Conservation (phyloP, 192 early-diverging fungal species). For the Paraglomus occultum region DNA sequence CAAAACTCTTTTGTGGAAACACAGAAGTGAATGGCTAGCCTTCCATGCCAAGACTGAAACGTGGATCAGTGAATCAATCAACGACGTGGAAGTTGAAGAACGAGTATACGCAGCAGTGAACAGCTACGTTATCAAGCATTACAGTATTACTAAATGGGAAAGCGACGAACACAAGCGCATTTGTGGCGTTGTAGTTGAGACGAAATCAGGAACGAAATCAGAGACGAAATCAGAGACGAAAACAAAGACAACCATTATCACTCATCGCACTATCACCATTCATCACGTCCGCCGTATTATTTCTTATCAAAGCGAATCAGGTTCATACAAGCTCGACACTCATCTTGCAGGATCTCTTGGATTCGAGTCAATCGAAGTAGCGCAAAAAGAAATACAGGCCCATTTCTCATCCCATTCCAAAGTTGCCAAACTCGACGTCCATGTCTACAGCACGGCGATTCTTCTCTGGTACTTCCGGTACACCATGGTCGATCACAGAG, state of each 20-base stretch:
- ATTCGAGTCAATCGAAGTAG: conserved; percentile 23
- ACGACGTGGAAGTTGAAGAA: conserved; percentile 14
- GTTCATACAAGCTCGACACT: conserved; percentile 2
- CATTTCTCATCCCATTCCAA: conserved; percentile 20
- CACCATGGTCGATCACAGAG: conserved; percentile 7
- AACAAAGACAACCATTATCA: conserved; percentile 10
- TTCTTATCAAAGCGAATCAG: conserved; percentile 14
- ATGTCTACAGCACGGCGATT: conserved; percentile 12
- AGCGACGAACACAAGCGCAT: conserved; percentile 8
- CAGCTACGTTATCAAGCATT: conserved; percentile 14
- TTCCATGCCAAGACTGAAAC: not conserved
- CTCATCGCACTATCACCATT: not conserved
- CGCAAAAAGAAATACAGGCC: not conserved
- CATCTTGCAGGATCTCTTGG: conserved; percentile 16
- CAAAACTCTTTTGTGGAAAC: conserved; percentile 13
- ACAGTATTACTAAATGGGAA: conserved; percentile 13
- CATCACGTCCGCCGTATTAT: conserved; percentile 22
- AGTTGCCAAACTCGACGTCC: conserved; percentile 6
- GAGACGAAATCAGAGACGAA: too few species aligned
- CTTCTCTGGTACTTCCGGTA: conserved; percentile 18
- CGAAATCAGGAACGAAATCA: too few species aligned
- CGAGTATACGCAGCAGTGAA: not conserved
- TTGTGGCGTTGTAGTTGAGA: not conserved
- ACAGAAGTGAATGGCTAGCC: conserved; percentile 5
- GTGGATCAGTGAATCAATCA: conserved; percentile 17